Percentiles rank a stretch among this genome's conserved stretches.
These are phyloP conservation scores for Ophiostoma piceae DNA, from an alignment of 2,329 filamentous ascomycete genomes.

Conservation along the genomic window DNA sequence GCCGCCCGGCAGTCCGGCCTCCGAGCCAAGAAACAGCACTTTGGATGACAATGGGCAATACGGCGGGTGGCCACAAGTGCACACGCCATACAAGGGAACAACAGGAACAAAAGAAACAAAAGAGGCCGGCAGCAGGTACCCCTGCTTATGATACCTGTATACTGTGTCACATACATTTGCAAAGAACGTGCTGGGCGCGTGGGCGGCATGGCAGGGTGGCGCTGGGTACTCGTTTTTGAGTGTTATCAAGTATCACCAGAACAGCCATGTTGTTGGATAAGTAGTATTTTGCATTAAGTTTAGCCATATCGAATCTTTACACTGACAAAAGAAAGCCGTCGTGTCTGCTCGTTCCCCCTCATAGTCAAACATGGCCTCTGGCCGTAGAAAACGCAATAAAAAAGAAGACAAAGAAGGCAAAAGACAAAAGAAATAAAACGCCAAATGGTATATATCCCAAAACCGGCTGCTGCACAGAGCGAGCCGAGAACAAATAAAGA, in stretches of 20 bases:
- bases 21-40: not conserved
- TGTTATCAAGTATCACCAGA: not conserved
- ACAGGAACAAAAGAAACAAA: not conserved
- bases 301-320: constrained; percentile 11
- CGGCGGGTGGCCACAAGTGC: not conserved
- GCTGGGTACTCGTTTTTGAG: too few species aligned
- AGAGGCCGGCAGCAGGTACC: not conserved
- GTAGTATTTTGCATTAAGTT: constrained; percentile 21
- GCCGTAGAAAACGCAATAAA: not conserved
- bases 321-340: constrained; percentile 7
- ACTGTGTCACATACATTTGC: not conserved
- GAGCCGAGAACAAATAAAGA: constrained; percentile 22
- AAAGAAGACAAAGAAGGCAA: not conserved
- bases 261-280: constrained; percentile 12
- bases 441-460: constrained; percentile 23
- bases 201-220: not conserved
- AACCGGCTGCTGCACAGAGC: constrained; percentile 21
- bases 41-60: too few species aligned
- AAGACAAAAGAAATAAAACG: constrained; percentile 20
- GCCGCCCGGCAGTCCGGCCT: constrained; percentile 14
- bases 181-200: not conserved
- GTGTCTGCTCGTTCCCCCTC: not conserved
- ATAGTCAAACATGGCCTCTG: not conserved
- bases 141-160: not conserved
- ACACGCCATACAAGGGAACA: not conserved